Percentiles rank a stretch among this genome's conserved stretches.
Evolutionary conservation across 345 rosid species (phyloP).

Genomic region (Camelina laxa): DNA sequence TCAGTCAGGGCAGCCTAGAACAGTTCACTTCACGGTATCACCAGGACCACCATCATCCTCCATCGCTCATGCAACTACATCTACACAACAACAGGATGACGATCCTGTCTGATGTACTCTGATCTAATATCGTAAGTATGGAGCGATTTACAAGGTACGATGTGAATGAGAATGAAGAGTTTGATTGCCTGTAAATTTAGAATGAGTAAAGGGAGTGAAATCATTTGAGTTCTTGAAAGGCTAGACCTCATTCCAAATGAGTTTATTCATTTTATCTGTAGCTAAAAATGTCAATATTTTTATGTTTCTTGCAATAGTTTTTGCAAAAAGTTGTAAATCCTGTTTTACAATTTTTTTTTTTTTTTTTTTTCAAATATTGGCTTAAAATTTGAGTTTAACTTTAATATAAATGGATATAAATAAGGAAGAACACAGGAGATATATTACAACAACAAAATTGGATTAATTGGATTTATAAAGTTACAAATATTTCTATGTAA

Average conservation of each 20-base stretch:
- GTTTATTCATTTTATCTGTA: constrained; percentile 13
- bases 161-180: constrained; percentile 10
- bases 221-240: constrained; percentile 8
- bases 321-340: constrained; percentile 30
- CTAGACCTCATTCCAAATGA: constrained; percentile 4
- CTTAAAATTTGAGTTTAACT: neutral
- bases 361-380: neutral
- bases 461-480: neutral
- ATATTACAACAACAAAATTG: neutral
- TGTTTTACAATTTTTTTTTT: neutral
- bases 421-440: neutral
- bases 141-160: constrained; percentile 6
- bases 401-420: neutral
- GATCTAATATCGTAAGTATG: constrained; percentile 2
- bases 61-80: constrained; percentile 28
- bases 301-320: neutral
- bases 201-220: constrained; percentile 31
- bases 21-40: constrained; percentile 76
- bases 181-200: constrained; percentile 29
- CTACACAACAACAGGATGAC: constrained; percentile 30
- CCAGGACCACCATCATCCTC: constrained; percentile 52
- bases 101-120: constrained; percentile 28
- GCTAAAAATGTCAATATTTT: constrained; percentile 12
- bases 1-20: constrained; percentile 80
- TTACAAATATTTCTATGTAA: neutral